phyloP scores from a whole-genome alignment of 2,329 filamentous ascomycete species.

The Daldinia sp. region DNA sequence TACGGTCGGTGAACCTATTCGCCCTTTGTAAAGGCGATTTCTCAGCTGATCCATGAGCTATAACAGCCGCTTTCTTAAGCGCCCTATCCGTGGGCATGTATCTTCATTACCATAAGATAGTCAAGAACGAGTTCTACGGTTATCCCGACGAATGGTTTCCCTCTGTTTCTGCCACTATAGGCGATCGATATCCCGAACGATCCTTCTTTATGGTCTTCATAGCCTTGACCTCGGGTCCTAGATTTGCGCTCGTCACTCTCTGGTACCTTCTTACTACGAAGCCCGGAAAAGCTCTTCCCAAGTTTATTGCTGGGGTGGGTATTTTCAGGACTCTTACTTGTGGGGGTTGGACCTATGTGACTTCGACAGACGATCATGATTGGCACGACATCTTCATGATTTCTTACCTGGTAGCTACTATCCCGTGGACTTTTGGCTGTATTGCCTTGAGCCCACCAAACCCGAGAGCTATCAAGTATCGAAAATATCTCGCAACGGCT shows the following conservation, averaged over 20 bases:
- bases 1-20: constrained; percentile 67
- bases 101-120: constrained; percentile 96
- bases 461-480: constrained; percentile 81
- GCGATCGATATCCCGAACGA: constrained; percentile 94
- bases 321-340: constrained; percentile 91
- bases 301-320: constrained; percentile 81
- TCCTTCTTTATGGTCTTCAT: constrained; percentile 98
- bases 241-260: constrained; percentile 87
- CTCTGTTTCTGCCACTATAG: constrained; percentile 95
- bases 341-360: constrained; percentile 98
- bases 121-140: constrained; percentile 94
- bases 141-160: constrained; percentile 97
- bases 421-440: constrained; percentile 95
- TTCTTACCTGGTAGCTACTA: constrained; percentile 90
- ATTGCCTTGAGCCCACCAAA: constrained; percentile 88
- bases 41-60: constrained; percentile 12
- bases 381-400: constrained; percentile 99
- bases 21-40: not conserved
- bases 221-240: constrained; percentile 90
- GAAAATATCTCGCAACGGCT: constrained; percentile 80
- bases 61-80: constrained; percentile 80
- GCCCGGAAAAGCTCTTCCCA: constrained; percentile 78
- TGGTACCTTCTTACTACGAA: constrained; percentile 90
- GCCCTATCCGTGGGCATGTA: constrained; percentile 81
- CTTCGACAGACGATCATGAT: constrained; percentile 96